Percentiles rank a stretch among this genome's conserved stretches.
phyloP scores from a whole-genome alignment of 257 asterid genomes.

The Salvia hispanica region DNA sequence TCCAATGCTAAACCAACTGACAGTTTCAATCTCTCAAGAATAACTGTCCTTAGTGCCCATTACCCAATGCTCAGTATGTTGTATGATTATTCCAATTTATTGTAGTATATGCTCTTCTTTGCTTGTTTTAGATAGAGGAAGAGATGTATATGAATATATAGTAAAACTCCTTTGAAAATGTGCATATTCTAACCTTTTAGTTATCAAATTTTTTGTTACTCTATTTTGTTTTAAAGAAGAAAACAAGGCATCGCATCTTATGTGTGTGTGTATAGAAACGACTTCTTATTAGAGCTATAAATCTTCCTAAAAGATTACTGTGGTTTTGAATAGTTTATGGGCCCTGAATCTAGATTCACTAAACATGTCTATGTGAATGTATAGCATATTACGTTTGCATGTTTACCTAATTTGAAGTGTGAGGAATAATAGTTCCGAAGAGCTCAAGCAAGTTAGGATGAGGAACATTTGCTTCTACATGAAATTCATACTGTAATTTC shows the following conservation, averaged over 20 bases:
- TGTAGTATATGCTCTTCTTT: neutral
- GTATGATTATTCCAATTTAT: neutral
- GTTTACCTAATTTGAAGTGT: neutral
- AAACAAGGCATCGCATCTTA: neutral
- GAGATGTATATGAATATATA: neutral
- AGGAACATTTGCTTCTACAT: neutral
- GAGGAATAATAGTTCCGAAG: neutral
- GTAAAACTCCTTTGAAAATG: neutral
- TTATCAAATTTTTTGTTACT: neutral
- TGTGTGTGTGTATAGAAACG: neutral
- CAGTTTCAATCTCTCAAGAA: neutral
- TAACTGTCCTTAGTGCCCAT: conserved; percentile 7
- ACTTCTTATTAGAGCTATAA: neutral
- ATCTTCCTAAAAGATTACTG: neutral
- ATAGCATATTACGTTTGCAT: conserved; percentile 5
- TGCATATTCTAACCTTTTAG: neutral
- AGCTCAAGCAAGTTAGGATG: conserved; percentile 9
- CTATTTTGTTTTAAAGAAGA: neutral
- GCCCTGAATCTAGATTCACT: neutral
- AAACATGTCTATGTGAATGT: neutral
- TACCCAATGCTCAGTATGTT: neutral
- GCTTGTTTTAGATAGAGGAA: neutral
- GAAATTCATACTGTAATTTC: neutral
- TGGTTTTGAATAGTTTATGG: conserved; percentile 1
- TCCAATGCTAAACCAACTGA: neutral